These are phyloP conservation scores for Lecanosticta acicola DNA, from an alignment of 2,329 filamentous ascomycete species.

Conservation along the genomic window DNA sequence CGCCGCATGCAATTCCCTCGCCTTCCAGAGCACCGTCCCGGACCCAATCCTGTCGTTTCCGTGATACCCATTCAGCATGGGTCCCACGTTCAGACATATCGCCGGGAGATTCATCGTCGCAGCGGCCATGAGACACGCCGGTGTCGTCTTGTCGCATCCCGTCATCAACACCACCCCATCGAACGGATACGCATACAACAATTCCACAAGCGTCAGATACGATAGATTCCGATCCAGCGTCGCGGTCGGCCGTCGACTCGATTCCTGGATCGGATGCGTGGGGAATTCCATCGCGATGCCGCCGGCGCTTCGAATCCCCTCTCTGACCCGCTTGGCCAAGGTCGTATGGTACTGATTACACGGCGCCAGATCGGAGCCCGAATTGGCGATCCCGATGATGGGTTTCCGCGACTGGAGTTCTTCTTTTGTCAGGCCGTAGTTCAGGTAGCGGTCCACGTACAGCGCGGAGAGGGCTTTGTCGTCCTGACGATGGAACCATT, in stretches of 20 bases:
- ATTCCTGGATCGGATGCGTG: conserved; percentile 31
- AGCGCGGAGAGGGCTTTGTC: conserved; percentile 28
- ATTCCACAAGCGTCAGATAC: conserved; percentile 28
- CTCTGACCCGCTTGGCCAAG: conserved; percentile 26
- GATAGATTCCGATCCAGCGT: conserved; percentile 29
- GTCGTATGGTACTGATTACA: conserved; percentile 29
- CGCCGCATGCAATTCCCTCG: conserved; percentile 26
- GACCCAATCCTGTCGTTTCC: conserved; percentile 21
- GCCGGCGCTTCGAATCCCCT: conserved; percentile 27
- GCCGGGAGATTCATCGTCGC: conserved; percentile 29
- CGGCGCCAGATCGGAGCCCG: conserved; percentile 28
- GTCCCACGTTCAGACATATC: conserved; percentile 30
- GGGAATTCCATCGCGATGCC: conserved; percentile 31
- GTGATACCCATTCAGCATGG: conserved; percentile 30
- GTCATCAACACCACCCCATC: conserved; percentile 29
- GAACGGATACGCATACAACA: conserved; percentile 30
- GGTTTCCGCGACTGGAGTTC: conserved; percentile 27
- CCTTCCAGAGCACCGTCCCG: conserved; percentile 30
- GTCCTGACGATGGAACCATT: conserved; percentile 28
- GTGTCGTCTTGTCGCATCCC: conserved; percentile 31
- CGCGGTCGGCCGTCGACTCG: conserved; percentile 25
- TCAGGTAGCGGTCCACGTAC: conserved; percentile 30
- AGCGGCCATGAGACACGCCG: conserved; percentile 30
- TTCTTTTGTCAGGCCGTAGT: conserved; percentile 28
- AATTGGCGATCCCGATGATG: conserved; percentile 30